Percentiles rank a stretch among this genome's conserved stretches.
Evolutionary conservation across 1,139 yeast species (phyloP).

Genomic region (Hanseniaspora sp.): DNA sequence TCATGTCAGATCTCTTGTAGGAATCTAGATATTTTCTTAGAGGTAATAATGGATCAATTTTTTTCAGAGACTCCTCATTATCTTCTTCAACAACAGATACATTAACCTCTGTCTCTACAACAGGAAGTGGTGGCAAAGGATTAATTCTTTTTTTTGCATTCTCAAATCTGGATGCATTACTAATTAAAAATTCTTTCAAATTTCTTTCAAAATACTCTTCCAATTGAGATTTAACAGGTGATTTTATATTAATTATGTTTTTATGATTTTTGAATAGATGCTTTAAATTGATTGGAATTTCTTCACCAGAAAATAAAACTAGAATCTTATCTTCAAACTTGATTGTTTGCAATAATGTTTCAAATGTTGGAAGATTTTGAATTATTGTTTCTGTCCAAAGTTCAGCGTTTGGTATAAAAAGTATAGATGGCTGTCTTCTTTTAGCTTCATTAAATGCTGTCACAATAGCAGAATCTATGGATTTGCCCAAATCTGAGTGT

Average conservation of each 20-base stretch:
- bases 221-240: constrained; percentile 39
- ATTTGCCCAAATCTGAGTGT: constrained; percentile 67
- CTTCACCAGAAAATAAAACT: constrained; percentile 56
- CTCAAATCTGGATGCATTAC: constrained; percentile 51
- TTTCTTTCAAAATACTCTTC: constrained; percentile 41
- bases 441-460: constrained; percentile 82
- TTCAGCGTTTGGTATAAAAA: constrained; percentile 75
- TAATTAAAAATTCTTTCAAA: constrained; percentile 44
- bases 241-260: constrained; percentile 36
- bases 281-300: constrained; percentile 25
- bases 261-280: constrained; percentile 46
- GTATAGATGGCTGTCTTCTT: constrained; percentile 78
- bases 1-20: constrained; percentile 62
- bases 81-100: constrained; percentile 23
- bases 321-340: constrained; percentile 64
- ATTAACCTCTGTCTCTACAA: constrained; percentile 19
- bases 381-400: constrained; percentile 64
- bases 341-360: constrained; percentile 56
- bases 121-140: constrained; percentile 32
- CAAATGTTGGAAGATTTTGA: constrained; percentile 57
- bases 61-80: constrained; percentile 20
- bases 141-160: constrained; percentile 33
- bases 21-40: constrained; percentile 34
- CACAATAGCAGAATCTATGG: constrained; percentile 76
- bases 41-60: constrained; percentile 19